phyloP scores from a whole-genome alignment of 495 filamentous ascomycete species.

The Penicillium bialowiezense region DNA sequence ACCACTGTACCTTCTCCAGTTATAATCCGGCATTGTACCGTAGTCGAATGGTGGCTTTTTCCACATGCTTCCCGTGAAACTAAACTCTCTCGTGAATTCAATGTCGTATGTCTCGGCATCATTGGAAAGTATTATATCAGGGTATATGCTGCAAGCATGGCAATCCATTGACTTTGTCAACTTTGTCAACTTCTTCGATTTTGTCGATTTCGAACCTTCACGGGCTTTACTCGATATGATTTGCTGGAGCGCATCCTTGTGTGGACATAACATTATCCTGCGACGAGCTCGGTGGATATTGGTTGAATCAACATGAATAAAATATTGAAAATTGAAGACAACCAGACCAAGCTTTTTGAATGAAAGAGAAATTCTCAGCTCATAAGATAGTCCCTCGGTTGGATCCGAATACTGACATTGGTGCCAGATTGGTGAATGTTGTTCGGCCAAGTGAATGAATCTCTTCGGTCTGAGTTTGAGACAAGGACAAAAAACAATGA shows the following conservation, averaged over 20 bases:
- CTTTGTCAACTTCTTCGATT: too few species aligned
- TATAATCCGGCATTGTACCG: too few species aligned
- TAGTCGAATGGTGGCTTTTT: too few species aligned
- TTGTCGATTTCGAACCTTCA: not conserved
- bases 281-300: not conserved
- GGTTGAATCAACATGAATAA: not conserved
- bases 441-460: not conserved
- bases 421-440: not conserved
- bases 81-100: too few species aligned
- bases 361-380: not conserved
- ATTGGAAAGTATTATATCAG: too few species aligned
- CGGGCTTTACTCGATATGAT: not conserved
- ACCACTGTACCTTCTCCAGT: too few species aligned
- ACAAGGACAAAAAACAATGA: not conserved
- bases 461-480: not conserved
- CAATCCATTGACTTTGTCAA: too few species aligned
- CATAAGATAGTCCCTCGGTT: not conserved
- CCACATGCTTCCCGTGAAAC: too few species aligned
- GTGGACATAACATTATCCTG: not conserved
- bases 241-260: not conserved
- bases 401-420: not conserved
- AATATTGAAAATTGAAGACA: not conserved
- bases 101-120: too few species aligned
- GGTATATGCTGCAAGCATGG: too few species aligned
- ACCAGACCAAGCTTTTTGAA: not conserved